Percentiles rank a stretch among this genome's conserved stretches.
Conservation (phyloP, 2,329 filamentous ascomycete species). For the Scedosporium boydii region DNA sequence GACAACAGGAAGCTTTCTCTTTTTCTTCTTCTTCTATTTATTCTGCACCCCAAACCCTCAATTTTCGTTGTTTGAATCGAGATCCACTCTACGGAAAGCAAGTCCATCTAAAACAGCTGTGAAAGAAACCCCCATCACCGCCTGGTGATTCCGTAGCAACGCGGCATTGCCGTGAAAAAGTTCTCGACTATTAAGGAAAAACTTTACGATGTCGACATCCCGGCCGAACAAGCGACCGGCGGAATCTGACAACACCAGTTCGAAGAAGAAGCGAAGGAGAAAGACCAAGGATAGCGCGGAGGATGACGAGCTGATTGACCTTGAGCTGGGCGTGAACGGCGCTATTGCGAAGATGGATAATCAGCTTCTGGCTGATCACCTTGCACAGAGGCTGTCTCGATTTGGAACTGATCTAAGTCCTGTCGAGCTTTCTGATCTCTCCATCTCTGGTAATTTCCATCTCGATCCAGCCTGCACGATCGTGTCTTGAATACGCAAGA, state of each 20-base stretch:
- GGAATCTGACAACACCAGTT: conserved; percentile 27
- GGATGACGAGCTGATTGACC: conserved; percentile 47
- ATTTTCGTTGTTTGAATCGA: too few relatives aligned
- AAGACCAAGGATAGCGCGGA: conserved; percentile 48
- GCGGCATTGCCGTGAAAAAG: neutral
- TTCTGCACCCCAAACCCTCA: too few relatives aligned
- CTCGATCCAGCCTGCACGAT: neutral
- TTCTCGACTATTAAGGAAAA: neutral
- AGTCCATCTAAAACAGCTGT: too few relatives aligned
- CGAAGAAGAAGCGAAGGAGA: conserved; percentile 32
- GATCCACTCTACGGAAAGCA: too few relatives aligned
- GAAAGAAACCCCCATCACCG: neutral
- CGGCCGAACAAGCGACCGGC: conserved; percentile 47
- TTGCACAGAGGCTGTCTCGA: conserved; percentile 67
- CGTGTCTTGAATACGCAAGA: neutral
- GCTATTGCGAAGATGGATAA: conserved; percentile 77
- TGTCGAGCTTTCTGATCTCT: conserved; percentile 75
- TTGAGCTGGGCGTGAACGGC: conserved; percentile 67
- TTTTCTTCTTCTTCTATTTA: too few relatives aligned
- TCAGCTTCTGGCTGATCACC: conserved; percentile 72
- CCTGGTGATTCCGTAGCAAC: neutral
- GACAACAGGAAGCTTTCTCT: too few relatives aligned
- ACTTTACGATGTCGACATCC: conserved; percentile 21
- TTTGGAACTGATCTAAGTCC: conserved; percentile 74
- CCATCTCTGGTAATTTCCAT: conserved; percentile 57